A percentile compares a stretch with the other conserved stretches of the same genome.
These are phyloP conservation scores for Aspergillus candidus DNA, from an alignment of 2,329 filamentous ascomycete genomes.

Conservation along the genomic window DNA sequence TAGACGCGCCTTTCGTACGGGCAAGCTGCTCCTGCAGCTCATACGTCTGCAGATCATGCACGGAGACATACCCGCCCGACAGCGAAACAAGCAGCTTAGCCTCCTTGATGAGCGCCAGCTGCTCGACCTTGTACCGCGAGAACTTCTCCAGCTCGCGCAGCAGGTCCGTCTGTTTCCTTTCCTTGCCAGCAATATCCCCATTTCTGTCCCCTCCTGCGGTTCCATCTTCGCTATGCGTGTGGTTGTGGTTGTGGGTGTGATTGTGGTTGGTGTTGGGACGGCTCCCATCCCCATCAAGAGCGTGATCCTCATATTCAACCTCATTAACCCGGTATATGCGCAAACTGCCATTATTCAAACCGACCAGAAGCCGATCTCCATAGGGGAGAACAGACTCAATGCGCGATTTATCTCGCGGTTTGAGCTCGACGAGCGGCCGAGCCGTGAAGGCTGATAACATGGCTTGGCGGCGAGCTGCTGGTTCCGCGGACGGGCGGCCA, in stretches of 20 bases:
- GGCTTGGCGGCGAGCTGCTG: slow-evolving; percentile 14
- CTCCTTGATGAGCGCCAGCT: slow-evolving; percentile 93
- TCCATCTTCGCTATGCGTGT: background rate
- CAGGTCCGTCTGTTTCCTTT: slow-evolving; percentile 65
- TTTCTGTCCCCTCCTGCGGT: slow-evolving; percentile 11
- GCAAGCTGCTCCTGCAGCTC: slow-evolving; percentile 71
- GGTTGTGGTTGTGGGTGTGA: slow-evolving; percentile 2
- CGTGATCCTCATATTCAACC: slow-evolving; percentile 27
- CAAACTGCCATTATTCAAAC: slow-evolving; percentile 80
- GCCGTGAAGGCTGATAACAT: slow-evolving; percentile 99
- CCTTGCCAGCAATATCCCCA: slow-evolving; percentile 3
- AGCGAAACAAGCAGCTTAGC: slow-evolving; percentile 85
- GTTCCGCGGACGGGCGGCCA: background rate
- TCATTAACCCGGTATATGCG: slow-evolving; percentile 91
- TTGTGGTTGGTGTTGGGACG: no score
- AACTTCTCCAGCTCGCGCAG: slow-evolving; percentile 92
- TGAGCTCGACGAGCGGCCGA: slow-evolving; percentile 94
- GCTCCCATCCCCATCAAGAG: background rate
- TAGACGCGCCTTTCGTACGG: slow-evolving; percentile 79
- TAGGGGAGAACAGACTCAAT: slow-evolving; percentile 94
- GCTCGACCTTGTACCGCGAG: slow-evolving; percentile 80
- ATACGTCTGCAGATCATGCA: slow-evolving; percentile 84
- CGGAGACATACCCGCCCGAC: slow-evolving; percentile 80
- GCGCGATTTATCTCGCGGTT: slow-evolving; percentile 88
- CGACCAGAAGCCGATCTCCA: slow-evolving; percentile 86